phyloP scores from a whole-genome alignment of 179 eudicot species.

The Beta lomatogona region DNA sequence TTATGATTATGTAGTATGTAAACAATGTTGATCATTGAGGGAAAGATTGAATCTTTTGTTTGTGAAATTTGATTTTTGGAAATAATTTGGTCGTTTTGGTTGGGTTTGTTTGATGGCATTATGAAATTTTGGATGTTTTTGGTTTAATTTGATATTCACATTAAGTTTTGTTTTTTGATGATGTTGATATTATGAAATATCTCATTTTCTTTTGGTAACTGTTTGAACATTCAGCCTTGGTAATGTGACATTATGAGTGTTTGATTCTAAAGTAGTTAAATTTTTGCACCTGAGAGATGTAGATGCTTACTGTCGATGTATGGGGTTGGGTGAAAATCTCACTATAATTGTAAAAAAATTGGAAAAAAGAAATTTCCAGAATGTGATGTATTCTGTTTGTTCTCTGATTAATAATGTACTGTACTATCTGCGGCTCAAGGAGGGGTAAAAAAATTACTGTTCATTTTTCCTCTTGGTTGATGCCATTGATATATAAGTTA shows the following conservation, averaged over 20 bases:
- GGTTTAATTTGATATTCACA: constrained; percentile 1
- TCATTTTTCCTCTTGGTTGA: constrained; percentile 6
- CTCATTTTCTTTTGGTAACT: background rate
- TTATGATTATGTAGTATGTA: background rate
- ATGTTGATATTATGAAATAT: too few species aligned
- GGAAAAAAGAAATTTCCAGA: background rate
- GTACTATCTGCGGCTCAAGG: background rate
- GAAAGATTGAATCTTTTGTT: constrained; percentile 12
- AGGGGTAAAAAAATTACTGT: background rate
- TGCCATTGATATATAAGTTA: constrained; percentile 4
- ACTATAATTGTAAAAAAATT: constrained; percentile 8
- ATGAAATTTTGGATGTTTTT: background rate
- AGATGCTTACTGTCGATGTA: constrained; percentile 24
- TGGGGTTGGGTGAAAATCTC: constrained; percentile 17
- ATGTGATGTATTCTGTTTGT: constrained; percentile 24
- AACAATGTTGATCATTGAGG: background rate
- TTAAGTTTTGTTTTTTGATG: background rate
- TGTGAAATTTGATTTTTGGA: background rate
- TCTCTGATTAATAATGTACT: constrained; percentile 9
- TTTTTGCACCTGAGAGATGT: constrained; percentile 8
- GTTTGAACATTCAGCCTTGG: constrained; percentile 12
- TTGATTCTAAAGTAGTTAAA: constrained; percentile 6
- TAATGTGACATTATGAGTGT: background rate
- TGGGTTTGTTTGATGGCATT: constrained; percentile 24
- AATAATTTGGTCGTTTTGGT: constrained; percentile 5